Conservation (phyloP, 2,329 filamentous ascomycete genomes). For the Colletotrichum eleusines region DNA sequence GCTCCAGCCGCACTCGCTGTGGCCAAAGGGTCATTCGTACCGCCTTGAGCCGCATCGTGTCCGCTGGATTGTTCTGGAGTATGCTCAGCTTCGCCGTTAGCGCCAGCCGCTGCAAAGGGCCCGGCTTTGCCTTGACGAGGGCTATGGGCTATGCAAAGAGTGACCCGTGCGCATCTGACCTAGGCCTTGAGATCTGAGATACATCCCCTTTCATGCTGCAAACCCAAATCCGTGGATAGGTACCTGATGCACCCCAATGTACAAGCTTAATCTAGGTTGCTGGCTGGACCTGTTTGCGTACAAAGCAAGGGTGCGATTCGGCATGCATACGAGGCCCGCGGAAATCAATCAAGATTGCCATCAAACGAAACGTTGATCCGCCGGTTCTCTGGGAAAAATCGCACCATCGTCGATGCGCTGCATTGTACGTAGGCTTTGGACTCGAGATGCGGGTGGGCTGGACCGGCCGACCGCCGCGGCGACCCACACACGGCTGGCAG, state of each 20-base stretch:
- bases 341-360: background rate
- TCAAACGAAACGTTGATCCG: too few species aligned
- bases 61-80: background rate
- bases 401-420: background rate
- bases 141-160: background rate
- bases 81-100: background rate
- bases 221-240: background rate
- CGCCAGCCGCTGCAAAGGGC: background rate
- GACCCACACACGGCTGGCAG: conserved; percentile 4
- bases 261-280: background rate
- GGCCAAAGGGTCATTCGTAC: background rate
- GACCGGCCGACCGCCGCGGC: conserved; percentile 9
- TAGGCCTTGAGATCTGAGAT: background rate
- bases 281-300: background rate
- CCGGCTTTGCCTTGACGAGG: background rate
- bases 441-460: conserved; percentile 4
- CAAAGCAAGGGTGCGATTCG: background rate
- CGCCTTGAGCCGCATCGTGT: background rate
- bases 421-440: background rate
- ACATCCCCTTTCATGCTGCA: background rate
- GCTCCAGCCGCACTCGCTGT: background rate
- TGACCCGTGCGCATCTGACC: conserved; percentile 4
- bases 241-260: background rate
- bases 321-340: background rate
- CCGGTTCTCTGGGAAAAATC: background rate